These are phyloP conservation scores for Balakata baccata DNA, from an alignment of 345 rosid genomes.

Conservation along the genomic window DNA sequence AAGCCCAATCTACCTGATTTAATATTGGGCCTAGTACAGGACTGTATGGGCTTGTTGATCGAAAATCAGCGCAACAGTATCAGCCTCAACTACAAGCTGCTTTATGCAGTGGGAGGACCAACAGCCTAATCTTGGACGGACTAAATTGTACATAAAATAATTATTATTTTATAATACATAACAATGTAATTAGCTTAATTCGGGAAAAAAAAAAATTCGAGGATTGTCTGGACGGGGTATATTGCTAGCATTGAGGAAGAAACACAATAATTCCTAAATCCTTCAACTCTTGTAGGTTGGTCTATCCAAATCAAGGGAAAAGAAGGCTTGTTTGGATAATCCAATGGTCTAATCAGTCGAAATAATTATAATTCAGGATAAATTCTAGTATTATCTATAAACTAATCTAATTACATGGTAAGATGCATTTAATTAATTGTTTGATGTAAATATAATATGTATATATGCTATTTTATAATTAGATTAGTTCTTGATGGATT, in stretches of 20 bases:
- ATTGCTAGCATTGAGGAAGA: not conserved
- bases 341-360: conserved; percentile 9
- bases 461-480: no score
- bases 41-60: not conserved
- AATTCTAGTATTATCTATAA: no score
- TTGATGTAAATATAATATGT: no score
- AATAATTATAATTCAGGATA: not conserved
- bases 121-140: not conserved
- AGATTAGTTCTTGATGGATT: no score
- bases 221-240: not conserved
- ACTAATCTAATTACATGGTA: not conserved
- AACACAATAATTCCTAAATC: not conserved
- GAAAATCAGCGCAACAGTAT: not conserved
- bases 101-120: not conserved
- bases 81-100: not conserved
- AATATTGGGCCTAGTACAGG: no score
- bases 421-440: no score
- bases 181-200: no score
- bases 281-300: not conserved
- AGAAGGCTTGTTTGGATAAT: not conserved
- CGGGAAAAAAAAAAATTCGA: no score
- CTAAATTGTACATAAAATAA: no score
- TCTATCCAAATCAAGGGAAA: conserved; percentile 8
- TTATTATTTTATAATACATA: no score
- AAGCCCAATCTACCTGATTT: no score